phyloP scores from a whole-genome alignment of 2,329 filamentous ascomycete species.

The Fusarium goolgardi region DNA sequence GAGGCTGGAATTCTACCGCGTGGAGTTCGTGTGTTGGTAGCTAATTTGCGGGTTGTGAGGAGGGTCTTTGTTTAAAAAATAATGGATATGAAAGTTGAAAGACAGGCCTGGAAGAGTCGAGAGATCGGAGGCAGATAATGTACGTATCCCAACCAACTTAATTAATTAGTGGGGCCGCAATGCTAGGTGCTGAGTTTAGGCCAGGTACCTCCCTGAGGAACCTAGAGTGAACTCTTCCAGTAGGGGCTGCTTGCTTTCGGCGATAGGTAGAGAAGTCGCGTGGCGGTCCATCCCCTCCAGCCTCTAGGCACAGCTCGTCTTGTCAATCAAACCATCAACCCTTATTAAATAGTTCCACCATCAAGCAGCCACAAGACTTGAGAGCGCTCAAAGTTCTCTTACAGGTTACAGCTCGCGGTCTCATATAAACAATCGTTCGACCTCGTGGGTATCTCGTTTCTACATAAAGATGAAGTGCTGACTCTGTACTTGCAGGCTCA shows the following conservation, averaged over 20 bases:
- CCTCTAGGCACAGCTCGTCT: constrained; percentile 17
- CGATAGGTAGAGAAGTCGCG: constrained; percentile 31
- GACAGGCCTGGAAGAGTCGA: constrained; percentile 19
- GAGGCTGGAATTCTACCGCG: not conserved
- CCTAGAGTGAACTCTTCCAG: constrained; percentile 1
- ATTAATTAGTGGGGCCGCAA: constrained; percentile 41
- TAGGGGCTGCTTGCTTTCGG: constrained; percentile 13
- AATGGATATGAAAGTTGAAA: constrained; percentile 30
- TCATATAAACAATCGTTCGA: not conserved
- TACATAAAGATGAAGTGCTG: not conserved
- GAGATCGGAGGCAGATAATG: constrained; percentile 30
- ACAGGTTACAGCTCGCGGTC: not conserved
- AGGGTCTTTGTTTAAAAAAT: not conserved
- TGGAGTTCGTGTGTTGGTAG: not conserved
- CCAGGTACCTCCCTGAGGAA: constrained; percentile 21
- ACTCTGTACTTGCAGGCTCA: constrained; percentile 17
- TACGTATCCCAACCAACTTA: constrained; percentile 38
- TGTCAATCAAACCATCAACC: constrained; percentile 37
- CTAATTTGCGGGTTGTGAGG: constrained; percentile 3
- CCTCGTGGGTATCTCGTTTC: constrained; percentile 8
- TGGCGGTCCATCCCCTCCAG: constrained; percentile 35
- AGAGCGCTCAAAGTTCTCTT: not conserved
- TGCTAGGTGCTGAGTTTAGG: not conserved
- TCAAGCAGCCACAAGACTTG: not conserved
- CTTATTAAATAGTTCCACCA: constrained; percentile 6